A percentile compares a stretch with the other conserved stretches of the same genome.
phyloP scores from a whole-genome alignment of 2,329 filamentous ascomycete species.

The Talaromyces sp. region DNA sequence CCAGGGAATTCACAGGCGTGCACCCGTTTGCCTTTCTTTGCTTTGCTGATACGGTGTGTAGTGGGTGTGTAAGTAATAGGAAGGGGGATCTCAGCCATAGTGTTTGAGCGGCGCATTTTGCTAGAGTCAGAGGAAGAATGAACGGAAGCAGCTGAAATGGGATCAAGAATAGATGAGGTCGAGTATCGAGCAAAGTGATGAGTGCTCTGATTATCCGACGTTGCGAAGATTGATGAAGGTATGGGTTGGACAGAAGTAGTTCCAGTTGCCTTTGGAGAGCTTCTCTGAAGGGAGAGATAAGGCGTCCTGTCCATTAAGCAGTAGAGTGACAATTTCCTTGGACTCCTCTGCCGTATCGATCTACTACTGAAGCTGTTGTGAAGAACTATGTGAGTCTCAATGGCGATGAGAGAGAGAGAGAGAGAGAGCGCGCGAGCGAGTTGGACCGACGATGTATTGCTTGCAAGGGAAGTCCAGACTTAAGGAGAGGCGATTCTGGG shows the following conservation, averaged over 20 bases:
- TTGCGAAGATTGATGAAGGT: neutral
- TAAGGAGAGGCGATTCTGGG: neutral
- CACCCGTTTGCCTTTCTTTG: conserved; percentile 53
- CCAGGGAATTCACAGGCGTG: conserved; percentile 50
- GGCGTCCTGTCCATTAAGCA: conserved; percentile 10
- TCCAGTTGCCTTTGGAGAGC: neutral
- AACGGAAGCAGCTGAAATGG: conserved; percentile 8
- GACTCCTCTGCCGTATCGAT: neutral
- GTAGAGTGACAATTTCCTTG: too few species aligned
- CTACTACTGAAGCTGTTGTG: neutral
- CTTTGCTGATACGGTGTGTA: conserved; percentile 52
- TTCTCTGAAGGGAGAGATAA: neutral
- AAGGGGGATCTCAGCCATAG: conserved; percentile 33
- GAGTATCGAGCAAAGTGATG: neutral
- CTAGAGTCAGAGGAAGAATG: conserved; percentile 10
- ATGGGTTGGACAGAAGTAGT: neutral
- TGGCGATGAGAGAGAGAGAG: neutral
- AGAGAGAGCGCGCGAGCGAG: too few species aligned
- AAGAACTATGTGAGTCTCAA: neutral
- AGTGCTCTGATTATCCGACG: neutral
- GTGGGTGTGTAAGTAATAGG: conserved; percentile 50
- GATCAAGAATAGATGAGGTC: neutral
- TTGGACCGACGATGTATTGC: neutral
- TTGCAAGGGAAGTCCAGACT: neutral
- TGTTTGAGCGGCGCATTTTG: conserved; percentile 28